Evolutionary conservation across 2,329 filamentous ascomycete genomes (phyloP).

Genomic region (Aspergillus sp.): DNA sequence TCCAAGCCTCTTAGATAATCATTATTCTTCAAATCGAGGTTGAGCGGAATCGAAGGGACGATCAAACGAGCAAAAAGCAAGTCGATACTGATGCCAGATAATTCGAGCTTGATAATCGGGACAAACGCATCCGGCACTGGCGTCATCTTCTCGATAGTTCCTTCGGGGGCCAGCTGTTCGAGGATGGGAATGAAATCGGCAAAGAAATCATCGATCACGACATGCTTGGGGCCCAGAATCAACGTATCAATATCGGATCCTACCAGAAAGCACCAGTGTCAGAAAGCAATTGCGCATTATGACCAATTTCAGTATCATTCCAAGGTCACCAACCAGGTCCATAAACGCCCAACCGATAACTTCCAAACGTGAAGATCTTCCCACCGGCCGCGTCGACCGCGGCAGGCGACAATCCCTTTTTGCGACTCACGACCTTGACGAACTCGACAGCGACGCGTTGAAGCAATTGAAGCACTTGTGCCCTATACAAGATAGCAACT

Average conservation of each 20-base stretch:
- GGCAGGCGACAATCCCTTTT: constrained; percentile 64
- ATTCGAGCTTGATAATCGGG: constrained; percentile 95
- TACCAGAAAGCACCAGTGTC: constrained; percentile 16
- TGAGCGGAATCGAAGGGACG: constrained; percentile 61
- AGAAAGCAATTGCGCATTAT: background rate
- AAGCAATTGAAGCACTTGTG: constrained; percentile 65
- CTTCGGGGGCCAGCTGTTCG: constrained; percentile 63
- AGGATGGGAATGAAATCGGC: constrained; percentile 74
- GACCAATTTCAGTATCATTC: background rate
- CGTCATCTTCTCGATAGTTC: constrained; percentile 75
- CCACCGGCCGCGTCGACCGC: constrained; percentile 78
- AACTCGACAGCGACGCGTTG: constrained; percentile 78
- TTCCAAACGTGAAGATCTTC: constrained; percentile 92
- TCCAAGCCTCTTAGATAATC: constrained; percentile 76
- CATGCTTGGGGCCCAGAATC: constrained; percentile 82
- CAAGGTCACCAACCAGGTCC: constrained; percentile 54
- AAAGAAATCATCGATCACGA: constrained; percentile 87
- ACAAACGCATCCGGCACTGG: constrained; percentile 86
- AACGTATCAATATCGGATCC: constrained; percentile 97
- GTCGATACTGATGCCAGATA: constrained; percentile 86
- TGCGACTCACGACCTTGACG: constrained; percentile 68
- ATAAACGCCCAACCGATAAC: constrained; percentile 87
- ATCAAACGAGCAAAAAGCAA: constrained; percentile 76
- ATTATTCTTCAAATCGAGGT: constrained; percentile 72
- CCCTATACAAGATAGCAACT: constrained; percentile 38